These are phyloP conservation scores for Sporothrix humicola DNA, from an alignment of 2,329 filamentous ascomycete species.

Conservation along the genomic window DNA sequence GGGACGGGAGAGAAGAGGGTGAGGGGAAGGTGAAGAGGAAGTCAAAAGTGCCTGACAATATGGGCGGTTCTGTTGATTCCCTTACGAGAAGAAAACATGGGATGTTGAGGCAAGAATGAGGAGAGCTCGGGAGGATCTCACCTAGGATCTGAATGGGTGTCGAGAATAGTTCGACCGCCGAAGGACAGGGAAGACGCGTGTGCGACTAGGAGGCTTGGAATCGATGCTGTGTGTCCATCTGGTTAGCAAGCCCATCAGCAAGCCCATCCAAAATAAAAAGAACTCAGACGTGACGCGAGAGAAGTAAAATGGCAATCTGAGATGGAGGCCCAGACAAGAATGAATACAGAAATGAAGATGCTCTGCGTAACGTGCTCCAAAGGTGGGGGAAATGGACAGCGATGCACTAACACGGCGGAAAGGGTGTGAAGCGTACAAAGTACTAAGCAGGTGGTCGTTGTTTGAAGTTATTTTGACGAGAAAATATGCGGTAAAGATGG, in stretches of 20 bases:
- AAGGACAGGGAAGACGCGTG: not conserved
- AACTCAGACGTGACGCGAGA: not conserved
- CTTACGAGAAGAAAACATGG: not conserved
- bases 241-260: not conserved
- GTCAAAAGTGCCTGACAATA: not conserved
- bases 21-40: not conserved
- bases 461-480: conserved; percentile 31
- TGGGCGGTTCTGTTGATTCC: not conserved
- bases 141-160: not conserved
- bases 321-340: not conserved
- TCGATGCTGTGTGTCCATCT: not conserved
- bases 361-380: not conserved
- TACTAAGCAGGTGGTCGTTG: not conserved
- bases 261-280: not conserved
- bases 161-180: conserved; percentile 1
- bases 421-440: conserved; percentile 15
- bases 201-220: not conserved
- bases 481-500: conserved; percentile 16
- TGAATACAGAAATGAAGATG: conserved; percentile 7
- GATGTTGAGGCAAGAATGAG: conserved; percentile 1
- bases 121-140: not conserved
- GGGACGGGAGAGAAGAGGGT: not conserved
- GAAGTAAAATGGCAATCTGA: not conserved
- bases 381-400: conserved; percentile 5
- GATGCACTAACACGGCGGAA: conserved; percentile 23